Evolutionary conservation across 1,284 basidiomycete genomes (phyloP).

Genomic region (Fomitopsis schrenkii): DNA sequence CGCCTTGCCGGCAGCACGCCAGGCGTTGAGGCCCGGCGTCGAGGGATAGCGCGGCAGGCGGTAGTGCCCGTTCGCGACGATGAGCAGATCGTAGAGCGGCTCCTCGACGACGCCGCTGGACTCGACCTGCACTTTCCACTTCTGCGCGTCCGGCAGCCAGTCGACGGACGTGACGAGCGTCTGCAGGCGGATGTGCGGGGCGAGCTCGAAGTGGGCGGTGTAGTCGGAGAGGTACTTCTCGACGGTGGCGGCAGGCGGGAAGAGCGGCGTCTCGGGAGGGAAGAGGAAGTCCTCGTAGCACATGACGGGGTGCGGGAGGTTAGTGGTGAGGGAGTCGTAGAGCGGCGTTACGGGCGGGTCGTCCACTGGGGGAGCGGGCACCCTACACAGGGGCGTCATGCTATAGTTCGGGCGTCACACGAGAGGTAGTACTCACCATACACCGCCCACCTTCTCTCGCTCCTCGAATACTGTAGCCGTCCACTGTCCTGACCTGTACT

Average conservation of each 20-base stretch:
- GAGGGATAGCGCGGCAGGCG: slow-evolving; percentile 55
- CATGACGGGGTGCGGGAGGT: slow-evolving; percentile 75
- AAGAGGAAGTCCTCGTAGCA: slow-evolving; percentile 57
- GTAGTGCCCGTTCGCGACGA: slow-evolving; percentile 75
- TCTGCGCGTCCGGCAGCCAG: slow-evolving; percentile 26
- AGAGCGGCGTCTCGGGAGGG: slow-evolving; percentile 66
- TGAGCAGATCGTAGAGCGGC: slow-evolving; percentile 51
- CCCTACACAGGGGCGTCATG: slow-evolving; percentile 34
- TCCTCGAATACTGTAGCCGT: slow-evolving; percentile 54
- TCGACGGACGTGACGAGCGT: slow-evolving; percentile 41
- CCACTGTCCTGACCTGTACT: slow-evolving; percentile 58
- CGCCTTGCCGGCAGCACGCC: slow-evolving; percentile 48
- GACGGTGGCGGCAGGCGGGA: slow-evolving; percentile 53
- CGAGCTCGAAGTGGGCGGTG: slow-evolving; percentile 51
- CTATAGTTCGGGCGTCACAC: background rate
- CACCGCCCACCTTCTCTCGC: slow-evolving; percentile 61
- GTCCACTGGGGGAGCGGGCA: slow-evolving; percentile 45
- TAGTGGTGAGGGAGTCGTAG: slow-evolving; percentile 74
- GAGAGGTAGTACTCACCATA: slow-evolving; percentile 50
- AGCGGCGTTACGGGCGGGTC: slow-evolving; percentile 61
- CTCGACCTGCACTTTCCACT: slow-evolving; percentile 42
- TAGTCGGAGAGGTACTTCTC: slow-evolving; percentile 60
- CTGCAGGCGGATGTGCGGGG: slow-evolving; percentile 50
- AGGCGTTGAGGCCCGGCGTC: slow-evolving; percentile 52
- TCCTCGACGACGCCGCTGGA: slow-evolving; percentile 18